phyloP scores from a whole-genome alignment of 495 filamentous ascomycete genomes.

The Aspergillus indologenus region DNA sequence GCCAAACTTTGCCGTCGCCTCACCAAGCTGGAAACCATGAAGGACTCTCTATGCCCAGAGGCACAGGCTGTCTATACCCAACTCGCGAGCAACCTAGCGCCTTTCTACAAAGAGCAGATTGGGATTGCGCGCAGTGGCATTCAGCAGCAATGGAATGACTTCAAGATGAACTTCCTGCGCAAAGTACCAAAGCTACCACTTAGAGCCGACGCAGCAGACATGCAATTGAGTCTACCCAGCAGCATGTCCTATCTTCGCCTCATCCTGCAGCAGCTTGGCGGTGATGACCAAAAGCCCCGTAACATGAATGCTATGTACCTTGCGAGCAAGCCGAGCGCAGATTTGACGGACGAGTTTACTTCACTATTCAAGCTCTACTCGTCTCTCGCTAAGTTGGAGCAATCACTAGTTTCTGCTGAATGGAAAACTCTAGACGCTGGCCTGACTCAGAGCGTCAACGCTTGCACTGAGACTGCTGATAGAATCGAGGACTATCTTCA shows the following conservation, averaged over 20 bases:
- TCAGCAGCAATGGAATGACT: constrained; percentile 25
- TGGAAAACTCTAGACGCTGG: neutral
- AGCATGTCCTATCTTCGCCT: constrained; percentile 41
- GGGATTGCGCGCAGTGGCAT: constrained; percentile 14
- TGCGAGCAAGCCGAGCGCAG: constrained; percentile 4
- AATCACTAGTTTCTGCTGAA: constrained; percentile 15
- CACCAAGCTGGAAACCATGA: constrained; percentile 54
- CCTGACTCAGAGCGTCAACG: neutral
- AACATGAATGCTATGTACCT: no score
- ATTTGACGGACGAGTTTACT: constrained; percentile 17
- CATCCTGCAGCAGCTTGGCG: constrained; percentile 13
- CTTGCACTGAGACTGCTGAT: constrained; percentile 33
- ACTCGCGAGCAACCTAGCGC: constrained; percentile 19
- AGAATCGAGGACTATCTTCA: constrained; percentile 37
- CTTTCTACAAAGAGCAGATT: constrained; percentile 28
- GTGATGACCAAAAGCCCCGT: no score
- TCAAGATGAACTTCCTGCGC: constrained; percentile 28
- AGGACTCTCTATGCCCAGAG: constrained; percentile 2
- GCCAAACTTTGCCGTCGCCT: constrained; percentile 60
- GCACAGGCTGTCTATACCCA: constrained; percentile 10
- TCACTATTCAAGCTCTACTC: constrained; percentile 26
- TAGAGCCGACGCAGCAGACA: constrained; percentile 25
- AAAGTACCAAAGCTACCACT: constrained; percentile 38
- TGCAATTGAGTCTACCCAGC: constrained; percentile 41
- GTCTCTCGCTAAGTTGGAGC: constrained; percentile 23